Conservation (phyloP, 306 rosid species). For the Sicyos edulis region DNA sequence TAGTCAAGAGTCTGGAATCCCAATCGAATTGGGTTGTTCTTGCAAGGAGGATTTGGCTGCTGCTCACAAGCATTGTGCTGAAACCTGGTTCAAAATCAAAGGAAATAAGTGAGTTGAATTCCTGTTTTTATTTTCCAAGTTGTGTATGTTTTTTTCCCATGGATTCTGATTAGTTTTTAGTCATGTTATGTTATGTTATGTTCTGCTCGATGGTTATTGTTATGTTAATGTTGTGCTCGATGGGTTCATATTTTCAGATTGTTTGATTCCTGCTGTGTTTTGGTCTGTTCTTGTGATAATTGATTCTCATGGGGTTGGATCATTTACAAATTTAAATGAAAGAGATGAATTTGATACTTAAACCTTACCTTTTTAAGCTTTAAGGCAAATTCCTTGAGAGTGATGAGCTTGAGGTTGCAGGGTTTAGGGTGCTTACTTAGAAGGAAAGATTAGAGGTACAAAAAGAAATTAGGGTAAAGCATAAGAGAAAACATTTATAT, state of each 20-base stretch:
- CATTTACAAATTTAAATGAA: background rate
- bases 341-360: background rate
- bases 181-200: background rate
- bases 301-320: background rate
- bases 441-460: background rate
- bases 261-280: background rate
- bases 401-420: background rate
- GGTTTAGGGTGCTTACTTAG: slow-evolving; percentile 6
- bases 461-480: slow-evolving; percentile 5
- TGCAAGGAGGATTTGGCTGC: slow-evolving; percentile 90
- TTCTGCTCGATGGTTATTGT: background rate
- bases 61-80: slow-evolving; percentile 90
- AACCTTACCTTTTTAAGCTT: background rate
- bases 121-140: slow-evolving; percentile 9
- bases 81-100: slow-evolving; percentile 91
- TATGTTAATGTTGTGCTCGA: background rate
- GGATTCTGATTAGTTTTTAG: background rate
- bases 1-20: slow-evolving; percentile 74
- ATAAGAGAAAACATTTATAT: background rate
- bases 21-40: slow-evolving; percentile 88
- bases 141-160: background rate
- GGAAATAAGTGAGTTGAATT: slow-evolving; percentile 71
- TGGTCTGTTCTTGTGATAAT: background rate
- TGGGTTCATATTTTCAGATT: slow-evolving; percentile 6
- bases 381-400: background rate